These are phyloP conservation scores for Sporothrix brasiliensis DNA, from an alignment of 2,329 filamentous ascomycete species.

Conservation along the genomic window DNA sequence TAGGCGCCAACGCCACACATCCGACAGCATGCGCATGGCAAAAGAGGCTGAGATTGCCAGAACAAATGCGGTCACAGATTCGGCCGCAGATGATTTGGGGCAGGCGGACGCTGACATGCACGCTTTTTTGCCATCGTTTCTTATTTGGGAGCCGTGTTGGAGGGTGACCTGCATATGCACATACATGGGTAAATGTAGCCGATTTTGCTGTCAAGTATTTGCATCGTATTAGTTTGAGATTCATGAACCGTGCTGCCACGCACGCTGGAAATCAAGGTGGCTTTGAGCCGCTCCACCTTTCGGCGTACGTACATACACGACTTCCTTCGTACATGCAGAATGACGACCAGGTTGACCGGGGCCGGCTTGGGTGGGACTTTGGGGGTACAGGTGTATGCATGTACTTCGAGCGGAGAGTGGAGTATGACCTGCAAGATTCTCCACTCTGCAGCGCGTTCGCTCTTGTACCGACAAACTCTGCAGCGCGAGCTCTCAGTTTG, in stretches of 20 bases:
- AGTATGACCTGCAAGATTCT: constrained; percentile 13
- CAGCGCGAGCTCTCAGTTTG: constrained; percentile 18
- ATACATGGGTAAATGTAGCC: neutral
- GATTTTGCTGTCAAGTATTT: constrained; percentile 6
- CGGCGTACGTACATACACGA: too few species aligned
- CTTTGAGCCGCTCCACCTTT: neutral
- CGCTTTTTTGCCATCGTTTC: neutral
- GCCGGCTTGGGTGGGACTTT: constrained; percentile 19
- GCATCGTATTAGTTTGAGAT: neutral
- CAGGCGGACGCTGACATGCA: constrained; percentile 22
- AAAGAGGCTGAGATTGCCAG: neutral
- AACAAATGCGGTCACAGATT: constrained; percentile 32
- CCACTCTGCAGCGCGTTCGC: constrained; percentile 5
- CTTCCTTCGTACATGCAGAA: constrained; percentile 9
- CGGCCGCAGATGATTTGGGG: constrained; percentile 34
- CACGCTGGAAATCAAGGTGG: neutral
- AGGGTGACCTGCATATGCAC: constrained; percentile 24
- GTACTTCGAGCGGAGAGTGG: constrained; percentile 13
- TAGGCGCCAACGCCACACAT: constrained; percentile 28
- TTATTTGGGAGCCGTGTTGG: constrained; percentile 17
- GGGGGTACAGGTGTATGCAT: constrained; percentile 26
- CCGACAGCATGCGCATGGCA: constrained; percentile 19
- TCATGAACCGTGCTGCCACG: neutral
- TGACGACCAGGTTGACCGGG: constrained; percentile 27
- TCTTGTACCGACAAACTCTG: constrained; percentile 5